A percentile compares a stretch with the other conserved stretches of the same genome.
These are phyloP conservation scores for Carex scoparia DNA, from an alignment of 176 grass and related monocot genomes.

Conservation along the genomic window DNA sequence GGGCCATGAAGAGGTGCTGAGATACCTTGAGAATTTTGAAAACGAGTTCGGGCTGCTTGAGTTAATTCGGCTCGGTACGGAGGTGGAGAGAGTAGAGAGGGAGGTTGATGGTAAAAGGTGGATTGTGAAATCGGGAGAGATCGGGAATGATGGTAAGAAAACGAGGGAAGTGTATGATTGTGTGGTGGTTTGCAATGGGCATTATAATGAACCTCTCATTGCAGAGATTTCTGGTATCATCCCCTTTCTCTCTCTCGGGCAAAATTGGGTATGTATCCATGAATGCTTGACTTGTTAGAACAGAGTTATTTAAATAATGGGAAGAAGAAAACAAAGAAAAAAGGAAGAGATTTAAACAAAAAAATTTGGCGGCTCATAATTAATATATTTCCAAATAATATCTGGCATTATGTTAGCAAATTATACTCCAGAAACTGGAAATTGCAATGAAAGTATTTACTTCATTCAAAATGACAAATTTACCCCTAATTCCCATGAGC, in stretches of 20 bases:
- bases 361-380: neutral
- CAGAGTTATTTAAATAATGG: neutral
- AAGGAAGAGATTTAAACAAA: neutral
- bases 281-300: neutral
- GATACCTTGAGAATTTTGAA: slow-evolving; percentile 65
- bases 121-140: slow-evolving; percentile 39
- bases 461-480: neutral
- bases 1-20: slow-evolving; percentile 65
- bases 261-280: neutral
- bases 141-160: neutral
- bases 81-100: slow-evolving; percentile 39
- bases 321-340: neutral
- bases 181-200: slow-evolving; percentile 53
- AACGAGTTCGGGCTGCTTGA: slow-evolving; percentile 45
- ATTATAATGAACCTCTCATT: slow-evolving; percentile 41
- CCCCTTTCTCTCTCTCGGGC: neutral
- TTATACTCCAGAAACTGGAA: neutral
- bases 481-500: neutral
- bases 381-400: neutral
- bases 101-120: slow-evolving; percentile 31
- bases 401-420: neutral
- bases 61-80: slow-evolving; percentile 51
- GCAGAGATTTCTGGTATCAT: slow-evolving; percentile 50
- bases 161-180: slow-evolving; percentile 40
- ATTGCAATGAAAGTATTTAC: neutral